Conservation (phyloP, 192 early-diverging fungal genomes). For the Radiomyces spectabilis region DNA sequence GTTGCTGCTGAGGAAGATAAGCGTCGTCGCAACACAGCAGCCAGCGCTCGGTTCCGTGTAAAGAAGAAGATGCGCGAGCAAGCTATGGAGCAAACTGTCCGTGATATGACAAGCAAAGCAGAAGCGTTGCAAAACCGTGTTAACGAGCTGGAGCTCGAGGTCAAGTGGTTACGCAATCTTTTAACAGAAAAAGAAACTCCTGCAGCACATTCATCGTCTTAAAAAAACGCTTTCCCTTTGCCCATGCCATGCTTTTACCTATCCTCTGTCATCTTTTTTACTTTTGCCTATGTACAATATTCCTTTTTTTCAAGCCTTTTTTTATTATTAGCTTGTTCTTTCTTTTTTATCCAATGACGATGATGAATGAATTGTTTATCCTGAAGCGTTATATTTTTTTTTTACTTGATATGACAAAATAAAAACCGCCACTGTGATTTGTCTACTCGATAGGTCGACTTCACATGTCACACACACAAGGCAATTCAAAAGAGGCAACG, state of each 20-base stretch:
- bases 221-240: too few species aligned
- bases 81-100: constrained; percentile 72
- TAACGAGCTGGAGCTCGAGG: constrained; percentile 83
- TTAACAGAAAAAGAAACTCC: constrained; percentile 68
- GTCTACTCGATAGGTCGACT: too few species aligned
- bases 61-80: constrained; percentile 94
- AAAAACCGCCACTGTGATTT: too few species aligned
- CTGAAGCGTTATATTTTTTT: too few species aligned
- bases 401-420: too few species aligned
- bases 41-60: constrained; percentile 88
- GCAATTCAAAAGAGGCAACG: too few species aligned
- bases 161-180: constrained; percentile 82
- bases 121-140: constrained; percentile 69
- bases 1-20: constrained; percentile 72
- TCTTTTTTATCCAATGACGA: too few species aligned
- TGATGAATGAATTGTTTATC: too few species aligned
- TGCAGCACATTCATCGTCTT: too few species aligned
- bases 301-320: not conserved
- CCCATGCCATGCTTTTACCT: too few species aligned
- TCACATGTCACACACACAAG: too few species aligned
- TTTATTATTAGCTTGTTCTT: constrained; percentile 5
- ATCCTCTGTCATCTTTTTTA: not conserved
- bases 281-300: not conserved
- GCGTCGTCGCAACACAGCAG: constrained; percentile 88
- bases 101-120: constrained; percentile 66